Percentiles rank a stretch among this genome's conserved stretches.
Evolutionary conservation across 2,329 filamentous ascomycete species (phyloP).

Genomic region (Daldinia sp.): DNA sequence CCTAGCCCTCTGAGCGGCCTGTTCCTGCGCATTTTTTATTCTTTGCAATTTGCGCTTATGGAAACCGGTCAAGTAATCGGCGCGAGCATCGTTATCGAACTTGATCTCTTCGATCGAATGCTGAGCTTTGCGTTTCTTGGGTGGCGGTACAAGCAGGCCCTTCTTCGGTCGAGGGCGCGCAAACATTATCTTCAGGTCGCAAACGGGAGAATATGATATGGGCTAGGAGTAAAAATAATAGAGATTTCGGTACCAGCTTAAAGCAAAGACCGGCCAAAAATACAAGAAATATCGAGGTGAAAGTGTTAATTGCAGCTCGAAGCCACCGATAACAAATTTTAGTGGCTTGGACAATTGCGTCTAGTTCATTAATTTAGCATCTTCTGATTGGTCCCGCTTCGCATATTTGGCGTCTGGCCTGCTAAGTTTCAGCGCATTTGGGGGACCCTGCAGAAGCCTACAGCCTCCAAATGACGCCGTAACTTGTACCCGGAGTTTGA

Average conservation of each 20-base stretch:
- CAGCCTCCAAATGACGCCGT: conserved; percentile 12
- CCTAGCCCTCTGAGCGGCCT: conserved; percentile 77
- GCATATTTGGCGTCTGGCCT: conserved; percentile 3
- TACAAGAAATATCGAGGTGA: neutral
- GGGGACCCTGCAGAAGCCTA: conserved; percentile 20
- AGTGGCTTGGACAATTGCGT: neutral
- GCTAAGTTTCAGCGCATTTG: conserved; percentile 17
- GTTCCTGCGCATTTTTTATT: conserved; percentile 83
- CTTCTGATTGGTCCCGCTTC: conserved; percentile 11
- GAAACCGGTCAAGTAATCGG: conserved; percentile 93
- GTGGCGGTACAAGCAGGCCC: conserved; percentile 62
- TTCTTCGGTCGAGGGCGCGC: conserved; percentile 68
- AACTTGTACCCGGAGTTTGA: conserved; percentile 9
- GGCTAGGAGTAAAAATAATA: neutral
- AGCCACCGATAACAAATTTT: neutral
- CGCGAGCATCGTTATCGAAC: conserved; percentile 81
- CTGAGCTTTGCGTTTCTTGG: conserved; percentile 72
- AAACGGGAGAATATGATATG: neutral
- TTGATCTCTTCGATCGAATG: conserved; percentile 77
- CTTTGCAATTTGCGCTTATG: conserved; percentile 93
- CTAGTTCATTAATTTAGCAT: conserved; percentile 2
- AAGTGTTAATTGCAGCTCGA: neutral
- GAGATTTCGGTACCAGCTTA: neutral
- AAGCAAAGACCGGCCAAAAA: neutral
- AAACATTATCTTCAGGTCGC: conserved; percentile 52